These are phyloP conservation scores for Naegleria lovaniensis DNA, from an alignment of 208 protist genomes.

Conservation along the genomic window DNA sequence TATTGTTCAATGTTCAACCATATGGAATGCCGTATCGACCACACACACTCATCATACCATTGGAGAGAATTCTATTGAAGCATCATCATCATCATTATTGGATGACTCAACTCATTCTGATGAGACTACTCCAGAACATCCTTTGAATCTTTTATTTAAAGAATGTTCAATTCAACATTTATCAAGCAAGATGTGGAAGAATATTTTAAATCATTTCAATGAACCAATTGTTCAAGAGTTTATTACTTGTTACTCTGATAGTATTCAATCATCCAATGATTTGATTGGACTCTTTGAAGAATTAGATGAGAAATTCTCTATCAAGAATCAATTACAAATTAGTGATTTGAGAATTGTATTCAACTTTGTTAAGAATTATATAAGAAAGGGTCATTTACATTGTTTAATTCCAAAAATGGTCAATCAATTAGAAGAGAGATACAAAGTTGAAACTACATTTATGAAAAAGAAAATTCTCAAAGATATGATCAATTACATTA, in stretches of 20 bases:
- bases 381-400: background rate
- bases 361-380: conserved; percentile 18
- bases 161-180: background rate
- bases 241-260: background rate
- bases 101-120: too few relatives aligned
- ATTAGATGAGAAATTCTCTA: background rate
- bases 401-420: background rate
- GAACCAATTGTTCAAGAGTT: background rate
- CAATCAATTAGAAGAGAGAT: background rate
- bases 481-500: background rate
- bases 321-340: background rate
- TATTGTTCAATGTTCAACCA: background rate
- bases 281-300: background rate
- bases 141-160: background rate
- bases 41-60: too few relatives aligned
- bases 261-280: background rate
- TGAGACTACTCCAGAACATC: background rate
- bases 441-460: conserved; percentile 1
- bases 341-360: conserved; percentile 4
- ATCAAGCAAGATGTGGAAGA: background rate
- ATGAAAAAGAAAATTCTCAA: conserved; percentile 19
- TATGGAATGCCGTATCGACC: too few relatives aligned
- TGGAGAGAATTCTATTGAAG: too few relatives aligned
- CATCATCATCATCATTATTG: too few relatives aligned
- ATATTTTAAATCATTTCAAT: background rate